Evolutionary conservation across 352 stramenopile genomes (phyloP), one percentile per base, ranked within the genome.

Genomic region (Phytophthora fragariaefolia): DNA sequence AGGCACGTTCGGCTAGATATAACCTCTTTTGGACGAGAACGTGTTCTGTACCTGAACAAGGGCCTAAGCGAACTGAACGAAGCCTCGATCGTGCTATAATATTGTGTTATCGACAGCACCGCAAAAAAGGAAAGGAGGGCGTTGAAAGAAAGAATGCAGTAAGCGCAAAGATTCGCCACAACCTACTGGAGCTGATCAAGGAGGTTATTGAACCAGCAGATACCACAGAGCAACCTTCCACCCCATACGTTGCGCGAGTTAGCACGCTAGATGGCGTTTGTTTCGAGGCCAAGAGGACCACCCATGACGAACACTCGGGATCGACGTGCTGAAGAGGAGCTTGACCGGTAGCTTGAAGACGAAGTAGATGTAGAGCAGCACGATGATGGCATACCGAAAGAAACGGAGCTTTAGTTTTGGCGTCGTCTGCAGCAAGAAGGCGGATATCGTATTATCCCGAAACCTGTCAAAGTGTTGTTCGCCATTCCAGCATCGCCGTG

Each of bases 371-470:
- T 63, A 54, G 48, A 47, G 26, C 58, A 40, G 1, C 15, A 2
- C 3, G 23, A 1, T 6, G 32, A 58, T 10, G 51, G 22, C 6
- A 53, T 32, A 5, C 24, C 42, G 13, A 58, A 48, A 48, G 46
- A 69, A 48, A 20, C 18, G 2, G 61, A 63, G 9, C 60, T 63
- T 26, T 17, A 69, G 20, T 63, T 69, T 50, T 58, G 61, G 61
- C 9, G 62, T n/a, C 17, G 40, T 12, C n/a, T 58, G 0, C n/a
- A 58, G 27, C 47, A 66, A 13, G 3, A 30, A 10, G 52, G 34
- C 20, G 23, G 51, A 30, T 63, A 69, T 10, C 34, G 51, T 8
- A 54, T 63, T 18, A 69, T 69, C 15, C 61, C 61, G 8, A 58
- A 66, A 66, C 47, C 58, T 20, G 58, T 58, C 6, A 49, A 24